Evolutionary conservation across 176 grass and related monocot genomes (phyloP).

Genomic region (bread wheat (Triticum aestivum)): DNA sequence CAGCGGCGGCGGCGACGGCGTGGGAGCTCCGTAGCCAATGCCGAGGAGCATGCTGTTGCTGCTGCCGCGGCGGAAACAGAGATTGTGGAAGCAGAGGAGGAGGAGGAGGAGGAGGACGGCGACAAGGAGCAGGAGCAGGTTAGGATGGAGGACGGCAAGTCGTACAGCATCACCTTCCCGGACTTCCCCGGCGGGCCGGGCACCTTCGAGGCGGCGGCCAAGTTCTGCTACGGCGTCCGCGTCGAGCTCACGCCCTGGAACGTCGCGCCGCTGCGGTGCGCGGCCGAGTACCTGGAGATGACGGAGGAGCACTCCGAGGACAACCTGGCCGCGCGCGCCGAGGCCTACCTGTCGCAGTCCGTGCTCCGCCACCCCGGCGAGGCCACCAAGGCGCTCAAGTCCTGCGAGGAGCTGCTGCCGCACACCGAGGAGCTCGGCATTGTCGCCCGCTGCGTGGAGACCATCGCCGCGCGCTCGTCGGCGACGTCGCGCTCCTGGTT

Average conservation of each 20-base stretch:
- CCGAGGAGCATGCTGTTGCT: neutral
- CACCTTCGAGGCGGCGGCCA: constrained; percentile 76
- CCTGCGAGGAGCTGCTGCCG: constrained; percentile 79
- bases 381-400: constrained; percentile 75
- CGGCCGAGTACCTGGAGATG: constrained; percentile 88
- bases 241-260: constrained; percentile 81
- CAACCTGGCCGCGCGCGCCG: constrained; percentile 63
- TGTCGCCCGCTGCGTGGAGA: constrained; percentile 58
- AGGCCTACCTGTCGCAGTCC: constrained; percentile 49
- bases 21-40: neutral
- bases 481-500: constrained; percentile 55
- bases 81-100: constrained; percentile 46
- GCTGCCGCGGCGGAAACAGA: constrained; percentile 29
- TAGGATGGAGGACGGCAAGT: constrained; percentile 21
- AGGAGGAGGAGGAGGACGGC: neutral
- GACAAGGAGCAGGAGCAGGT: constrained; percentile 19
- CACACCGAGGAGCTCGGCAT: constrained; percentile 71
- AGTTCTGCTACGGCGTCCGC: constrained; percentile 93
- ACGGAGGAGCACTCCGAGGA: constrained; percentile 73
- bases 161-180: constrained; percentile 48
- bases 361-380: constrained; percentile 62
- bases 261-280: constrained; percentile 72
- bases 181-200: constrained; percentile 75
- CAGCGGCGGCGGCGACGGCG: neutral
- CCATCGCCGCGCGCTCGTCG: constrained; percentile 66